A percentile compares a stretch with the other conserved stretches of the same genome.
These are phyloP conservation scores for Arachnopeziza araneosa DNA, from an alignment of 2,329 filamentous ascomycete species.

Conservation along the genomic window DNA sequence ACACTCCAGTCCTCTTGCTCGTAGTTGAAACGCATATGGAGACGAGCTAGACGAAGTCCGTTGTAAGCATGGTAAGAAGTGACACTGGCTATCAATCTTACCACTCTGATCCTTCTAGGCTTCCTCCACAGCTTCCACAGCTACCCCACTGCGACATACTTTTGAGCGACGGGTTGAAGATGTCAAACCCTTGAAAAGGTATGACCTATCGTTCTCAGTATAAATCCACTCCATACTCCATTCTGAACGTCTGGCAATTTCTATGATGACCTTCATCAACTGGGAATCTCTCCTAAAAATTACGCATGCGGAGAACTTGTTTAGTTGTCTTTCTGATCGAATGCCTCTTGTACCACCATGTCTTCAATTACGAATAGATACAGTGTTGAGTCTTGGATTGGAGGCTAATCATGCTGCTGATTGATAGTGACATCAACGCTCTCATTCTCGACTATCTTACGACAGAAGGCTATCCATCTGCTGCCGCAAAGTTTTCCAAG, in stretches of 20 bases:
- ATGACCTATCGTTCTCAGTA: conserved; percentile 37
- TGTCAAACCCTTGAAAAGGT: conserved; percentile 86
- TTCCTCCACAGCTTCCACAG: conserved; percentile 51
- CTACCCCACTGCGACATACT: conserved; percentile 50
- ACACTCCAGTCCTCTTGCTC: conserved; percentile 20
- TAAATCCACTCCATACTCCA: neutral
- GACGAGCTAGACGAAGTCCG: conserved; percentile 12
- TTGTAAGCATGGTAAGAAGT: conserved; percentile 28
- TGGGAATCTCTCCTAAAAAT: conserved; percentile 99
- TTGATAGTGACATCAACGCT: conserved; percentile 81
- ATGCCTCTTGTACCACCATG: conserved; percentile 14
- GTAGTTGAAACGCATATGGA: conserved; percentile 16
- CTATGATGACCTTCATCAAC: conserved; percentile 78
- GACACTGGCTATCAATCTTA: neutral
- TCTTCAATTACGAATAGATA: neutral
- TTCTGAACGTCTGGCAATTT: conserved; percentile 17
- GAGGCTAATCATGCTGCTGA: conserved; percentile 15
- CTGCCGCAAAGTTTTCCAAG: conserved; percentile 86
- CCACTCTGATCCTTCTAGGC: conserved; percentile 16
- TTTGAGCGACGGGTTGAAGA: conserved; percentile 82
- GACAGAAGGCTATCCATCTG: conserved; percentile 88
- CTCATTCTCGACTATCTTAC: conserved; percentile 96
- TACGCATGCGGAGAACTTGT: conserved; percentile 78
- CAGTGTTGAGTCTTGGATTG: neutral
- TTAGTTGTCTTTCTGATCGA: conserved; percentile 71